A percentile compares a stretch with the other conserved stretches of the same genome.
Evolutionary conservation across 2,329 filamentous ascomycete genomes (phyloP).

Genomic region (Nemania diffusa): DNA sequence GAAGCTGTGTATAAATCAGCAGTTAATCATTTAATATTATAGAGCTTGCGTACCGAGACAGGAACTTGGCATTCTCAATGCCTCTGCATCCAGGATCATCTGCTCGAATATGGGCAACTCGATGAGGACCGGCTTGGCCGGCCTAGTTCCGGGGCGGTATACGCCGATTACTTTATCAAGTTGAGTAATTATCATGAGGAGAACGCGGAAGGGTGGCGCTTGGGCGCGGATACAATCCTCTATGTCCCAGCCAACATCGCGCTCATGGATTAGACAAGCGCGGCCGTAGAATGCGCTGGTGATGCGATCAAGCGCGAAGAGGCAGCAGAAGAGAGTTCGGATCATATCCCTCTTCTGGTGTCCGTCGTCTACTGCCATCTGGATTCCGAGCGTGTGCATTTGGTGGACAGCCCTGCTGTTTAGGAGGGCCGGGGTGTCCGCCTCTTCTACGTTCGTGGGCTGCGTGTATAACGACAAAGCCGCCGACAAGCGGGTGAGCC

Average conservation of each 20-base stretch:
- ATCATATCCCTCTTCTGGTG: conserved; percentile 55
- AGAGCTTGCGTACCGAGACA: conserved; percentile 57
- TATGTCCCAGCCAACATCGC: conserved; percentile 66
- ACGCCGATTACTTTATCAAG: conserved; percentile 69
- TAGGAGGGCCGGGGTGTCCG: conserved; percentile 64
- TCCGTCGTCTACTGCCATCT: conserved; percentile 55
- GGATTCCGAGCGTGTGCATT: conserved; percentile 65
- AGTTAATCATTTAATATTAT: neutral
- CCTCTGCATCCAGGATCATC: conserved; percentile 65
- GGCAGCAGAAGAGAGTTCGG: conserved; percentile 62
- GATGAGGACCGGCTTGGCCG: conserved; percentile 59
- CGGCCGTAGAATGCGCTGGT: conserved; percentile 69
- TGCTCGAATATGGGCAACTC: conserved; percentile 68
- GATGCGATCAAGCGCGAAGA: conserved; percentile 70
- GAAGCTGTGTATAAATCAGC: conserved; percentile 58
- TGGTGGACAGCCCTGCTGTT: conserved; percentile 66
- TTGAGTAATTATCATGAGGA: conserved; percentile 64
- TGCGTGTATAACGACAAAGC: conserved; percentile 70
- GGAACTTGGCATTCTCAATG: conserved; percentile 59
- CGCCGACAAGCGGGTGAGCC: conserved; percentile 64
- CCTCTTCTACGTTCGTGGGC: conserved; percentile 62
- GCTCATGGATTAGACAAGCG: conserved; percentile 68
- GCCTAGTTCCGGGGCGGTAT: conserved; percentile 65
- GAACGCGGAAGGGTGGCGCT: conserved; percentile 65
- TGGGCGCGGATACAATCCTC: conserved; percentile 62